A percentile compares a stretch with the other conserved stretches of the same genome.
Conservation (phyloP, 2,329 filamentous ascomycete genomes). For the Paraphaeosphaeria sporulosa region DNA sequence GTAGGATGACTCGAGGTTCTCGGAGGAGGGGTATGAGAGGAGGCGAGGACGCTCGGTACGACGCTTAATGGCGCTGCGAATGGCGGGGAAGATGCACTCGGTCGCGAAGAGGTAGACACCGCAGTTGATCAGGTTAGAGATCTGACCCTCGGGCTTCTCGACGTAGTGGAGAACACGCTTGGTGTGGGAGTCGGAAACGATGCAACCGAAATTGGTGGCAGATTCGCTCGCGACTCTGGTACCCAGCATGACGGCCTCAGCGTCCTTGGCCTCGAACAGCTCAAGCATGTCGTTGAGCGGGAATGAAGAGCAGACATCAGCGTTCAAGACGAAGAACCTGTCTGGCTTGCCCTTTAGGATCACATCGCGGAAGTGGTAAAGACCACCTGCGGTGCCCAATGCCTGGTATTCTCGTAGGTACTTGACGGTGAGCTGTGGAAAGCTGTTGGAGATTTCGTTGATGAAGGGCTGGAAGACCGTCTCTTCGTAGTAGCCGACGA, state of each 20-base stretch:
- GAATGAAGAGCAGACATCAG: slow-evolving; percentile 98
- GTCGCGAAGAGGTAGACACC: slow-evolving; percentile 97
- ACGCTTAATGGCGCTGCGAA: slow-evolving; percentile 93
- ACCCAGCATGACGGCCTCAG: slow-evolving; percentile 94
- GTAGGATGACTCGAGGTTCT: slow-evolving; percentile 81
- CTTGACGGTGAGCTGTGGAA: slow-evolving; percentile 87
- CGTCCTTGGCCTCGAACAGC: slow-evolving; percentile 92
- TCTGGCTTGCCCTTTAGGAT: slow-evolving; percentile 96
- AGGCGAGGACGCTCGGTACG: slow-evolving; percentile 90
- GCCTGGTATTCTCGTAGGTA: slow-evolving; percentile 98
- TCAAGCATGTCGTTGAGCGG: slow-evolving; percentile 94
- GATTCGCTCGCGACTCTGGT: slow-evolving; percentile 91
- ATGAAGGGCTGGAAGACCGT: slow-evolving; percentile 97
- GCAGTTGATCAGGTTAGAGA: slow-evolving; percentile 99
- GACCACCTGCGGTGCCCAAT: slow-evolving; percentile 90
- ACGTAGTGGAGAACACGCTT: slow-evolving; percentile 98
- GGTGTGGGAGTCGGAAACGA: slow-evolving; percentile 91
- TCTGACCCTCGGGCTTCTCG: slow-evolving; percentile 97
- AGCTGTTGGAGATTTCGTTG: slow-evolving; percentile 84
- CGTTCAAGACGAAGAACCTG: slow-evolving; percentile 96
- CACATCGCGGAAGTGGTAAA: slow-evolving; percentile 99
- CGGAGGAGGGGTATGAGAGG: slow-evolving; percentile 93
- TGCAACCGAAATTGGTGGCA: slow-evolving; percentile 96
- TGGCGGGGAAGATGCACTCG: slow-evolving; percentile 95
- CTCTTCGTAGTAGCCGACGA: slow-evolving; percentile 99